phyloP scores from a whole-genome alignment of 768 basidiomycete species.

The Gymnopilus dilepis region DNA sequence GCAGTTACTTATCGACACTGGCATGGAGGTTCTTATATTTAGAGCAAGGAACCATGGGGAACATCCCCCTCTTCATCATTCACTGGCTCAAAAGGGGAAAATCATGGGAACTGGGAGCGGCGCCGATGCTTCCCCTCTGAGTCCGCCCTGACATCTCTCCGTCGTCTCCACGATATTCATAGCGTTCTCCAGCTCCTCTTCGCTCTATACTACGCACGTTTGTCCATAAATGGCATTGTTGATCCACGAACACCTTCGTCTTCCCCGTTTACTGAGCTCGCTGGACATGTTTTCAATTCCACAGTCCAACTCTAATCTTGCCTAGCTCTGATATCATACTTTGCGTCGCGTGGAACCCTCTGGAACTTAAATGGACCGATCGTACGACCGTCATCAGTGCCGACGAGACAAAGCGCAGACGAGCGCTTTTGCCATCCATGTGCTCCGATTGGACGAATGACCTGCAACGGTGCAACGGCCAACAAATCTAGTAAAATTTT shows the following conservation, averaged over 20 bases:
- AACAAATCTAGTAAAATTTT: not conserved
- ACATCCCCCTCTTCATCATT: not conserved
- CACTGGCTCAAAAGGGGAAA: conserved; percentile 2
- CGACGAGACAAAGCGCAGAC: not conserved
- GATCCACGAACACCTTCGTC: not conserved
- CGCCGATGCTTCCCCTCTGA: conserved; percentile 6
- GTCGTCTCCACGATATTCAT: not conserved
- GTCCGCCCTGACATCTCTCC: not conserved
- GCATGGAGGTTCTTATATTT: conserved; percentile 8
- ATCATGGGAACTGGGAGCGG: conserved; percentile 2
- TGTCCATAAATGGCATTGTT: conserved; percentile 16
- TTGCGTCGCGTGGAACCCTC: not conserved
- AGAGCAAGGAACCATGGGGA: conserved; percentile 1
- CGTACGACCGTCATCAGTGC: conserved; percentile 1
- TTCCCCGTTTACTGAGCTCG: not conserved
- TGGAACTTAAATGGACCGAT: not conserved
- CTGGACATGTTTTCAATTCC: not conserved
- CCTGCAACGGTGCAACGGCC: not conserved
- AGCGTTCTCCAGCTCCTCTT: not conserved
- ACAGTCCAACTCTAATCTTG: not conserved
- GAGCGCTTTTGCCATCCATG: not conserved
- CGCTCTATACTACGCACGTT: conserved; percentile 15
- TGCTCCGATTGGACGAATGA: not conserved
- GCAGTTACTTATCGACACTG: conserved; percentile 13
- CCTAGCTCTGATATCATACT: not conserved